Evolutionary conservation across 2,329 filamentous ascomycete species (phyloP).

Genomic region (Ploettnerulaceae sp.): DNA sequence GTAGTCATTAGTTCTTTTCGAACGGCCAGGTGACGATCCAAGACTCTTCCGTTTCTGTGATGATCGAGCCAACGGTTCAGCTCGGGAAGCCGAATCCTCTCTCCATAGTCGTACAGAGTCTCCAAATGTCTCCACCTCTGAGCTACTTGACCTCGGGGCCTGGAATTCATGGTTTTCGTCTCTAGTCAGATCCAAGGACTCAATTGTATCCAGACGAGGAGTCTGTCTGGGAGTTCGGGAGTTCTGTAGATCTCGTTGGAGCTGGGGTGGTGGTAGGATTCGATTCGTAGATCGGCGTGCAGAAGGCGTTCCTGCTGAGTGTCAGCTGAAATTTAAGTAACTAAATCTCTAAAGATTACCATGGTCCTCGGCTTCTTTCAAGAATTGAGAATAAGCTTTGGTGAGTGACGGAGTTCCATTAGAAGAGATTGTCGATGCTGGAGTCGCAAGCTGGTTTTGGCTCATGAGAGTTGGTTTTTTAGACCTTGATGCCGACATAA

Average conservation of each 20-base stretch:
- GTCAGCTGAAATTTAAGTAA: too few relatives aligned
- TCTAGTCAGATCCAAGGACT: constrained; percentile 33
- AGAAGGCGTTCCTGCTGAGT: constrained; percentile 24
- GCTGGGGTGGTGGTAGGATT: constrained; percentile 11
- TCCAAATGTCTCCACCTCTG: constrained; percentile 21
- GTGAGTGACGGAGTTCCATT: constrained; percentile 21
- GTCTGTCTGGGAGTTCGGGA: constrained; percentile 32
- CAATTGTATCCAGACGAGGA: constrained; percentile 23
- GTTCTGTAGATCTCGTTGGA: constrained; percentile 24
- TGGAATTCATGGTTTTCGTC: constrained; percentile 21
- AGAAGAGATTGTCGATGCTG: constrained; percentile 29
- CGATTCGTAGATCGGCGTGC: constrained; percentile 14
- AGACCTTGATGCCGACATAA: constrained; percentile 27
- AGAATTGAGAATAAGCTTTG: constrained; percentile 20
- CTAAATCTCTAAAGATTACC: too few relatives aligned
- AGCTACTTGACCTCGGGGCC: constrained; percentile 25
- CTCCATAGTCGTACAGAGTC: constrained; percentile 25
- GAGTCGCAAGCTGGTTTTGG: constrained; percentile 32
- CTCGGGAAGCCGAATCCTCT: constrained; percentile 27
- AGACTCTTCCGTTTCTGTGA: constrained; percentile 34
- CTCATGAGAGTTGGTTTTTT: constrained; percentile 27
- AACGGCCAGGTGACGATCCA: constrained; percentile 24
- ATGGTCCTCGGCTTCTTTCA: constrained; percentile 19
- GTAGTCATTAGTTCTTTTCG: constrained; percentile 12
- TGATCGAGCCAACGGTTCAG: constrained; percentile 25